These are phyloP conservation scores for Scytalidium lignicola DNA, from an alignment of 2,329 filamentous ascomycete species.

Conservation along the genomic window DNA sequence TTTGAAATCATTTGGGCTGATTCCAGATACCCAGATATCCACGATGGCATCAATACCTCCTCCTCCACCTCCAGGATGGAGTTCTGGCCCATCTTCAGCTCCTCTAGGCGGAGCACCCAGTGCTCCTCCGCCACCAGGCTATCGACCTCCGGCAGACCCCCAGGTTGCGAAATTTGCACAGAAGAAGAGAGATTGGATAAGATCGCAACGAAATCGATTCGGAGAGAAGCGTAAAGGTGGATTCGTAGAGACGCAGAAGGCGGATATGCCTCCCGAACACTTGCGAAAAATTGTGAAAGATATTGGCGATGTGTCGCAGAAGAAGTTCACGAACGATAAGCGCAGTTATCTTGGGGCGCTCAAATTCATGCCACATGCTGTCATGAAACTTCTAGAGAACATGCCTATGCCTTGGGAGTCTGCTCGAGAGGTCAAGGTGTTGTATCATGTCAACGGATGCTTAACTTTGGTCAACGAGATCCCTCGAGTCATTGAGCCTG, in stretches of 20 bases:
- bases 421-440: conserved; percentile 89
- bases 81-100: conserved; percentile 45
- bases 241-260: conserved; percentile 97
- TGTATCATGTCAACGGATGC: conserved; percentile 98
- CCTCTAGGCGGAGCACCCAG: conserved; percentile 38
- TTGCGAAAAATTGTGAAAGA: conserved; percentile 96
- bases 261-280: conserved; percentile 97
- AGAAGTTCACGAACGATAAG: conserved; percentile 99
- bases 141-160: conserved; percentile 73
- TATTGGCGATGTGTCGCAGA: conserved; percentile 98
- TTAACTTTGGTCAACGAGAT: conserved; percentile 95
- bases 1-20: conserved; percentile 6
- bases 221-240: conserved; percentile 95
- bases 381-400: conserved; percentile 94
- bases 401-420: conserved; percentile 99
- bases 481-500: conserved; percentile 92
- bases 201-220: conserved; percentile 84
- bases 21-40: conserved; percentile 14
- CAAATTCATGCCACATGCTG: conserved; percentile 99
- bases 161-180: conserved; percentile 92
- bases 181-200: conserved; percentile 99
- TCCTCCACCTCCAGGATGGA: conserved; percentile 66
- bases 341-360: conserved; percentile 93
- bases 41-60: conserved; percentile 56
- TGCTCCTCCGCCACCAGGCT: conserved; percentile 77